Base-by-base conservation (phyloP, 75 land plant genomes). In the Pinus tabuliformis region DNA sequence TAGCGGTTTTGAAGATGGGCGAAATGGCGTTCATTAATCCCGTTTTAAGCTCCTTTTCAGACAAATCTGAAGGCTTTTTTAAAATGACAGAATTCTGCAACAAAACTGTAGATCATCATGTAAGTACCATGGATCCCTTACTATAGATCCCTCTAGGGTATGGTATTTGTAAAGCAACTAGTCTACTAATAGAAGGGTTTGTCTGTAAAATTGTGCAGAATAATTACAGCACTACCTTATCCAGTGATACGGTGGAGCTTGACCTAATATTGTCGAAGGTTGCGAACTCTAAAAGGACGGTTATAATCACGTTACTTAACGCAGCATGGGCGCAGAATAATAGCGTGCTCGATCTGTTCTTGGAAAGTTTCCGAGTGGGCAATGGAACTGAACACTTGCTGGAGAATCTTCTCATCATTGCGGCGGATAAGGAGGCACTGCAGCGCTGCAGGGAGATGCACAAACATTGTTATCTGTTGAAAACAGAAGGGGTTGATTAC, bases 341-440 rank as follows among this genome's bases (percentile, higher is more conserved):
- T 62, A 76, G 78, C 26, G 85, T 94, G 91, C 73, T 95, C 4
- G 90, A 95, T 72, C 59, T 95, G 4, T 95, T 95, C 82, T 75
- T 93, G 2, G 73, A 86, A 7, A 85, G 93, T 52, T 84, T 95
- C 62, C 81, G 78, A 59, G 33, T 77, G 0, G 98, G 98, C n/a
- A 82, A 89, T 4, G 86, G 59, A 18, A 95, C 90, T 3, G n/a
- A 78, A 42, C 58, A 13, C 11, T 56, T 92, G 56, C 73, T 89
- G 20, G 58, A 86, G 4, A 87, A 92, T 66, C 81, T 95, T 4
- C 70, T 95, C 13, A 56, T 95, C 0, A 88, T 88, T 16, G 86
- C 92, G 6, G 76, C 83, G 15, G 96, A 93, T 73, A 81, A 88
- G 72, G 77, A 74, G 59, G 87, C 96, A 2, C 85, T 88, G 70